These are phyloP conservation scores for Yamadazyma sp. DNA, from an alignment of 1,139 yeast genomes.

Conservation along the genomic window DNA sequence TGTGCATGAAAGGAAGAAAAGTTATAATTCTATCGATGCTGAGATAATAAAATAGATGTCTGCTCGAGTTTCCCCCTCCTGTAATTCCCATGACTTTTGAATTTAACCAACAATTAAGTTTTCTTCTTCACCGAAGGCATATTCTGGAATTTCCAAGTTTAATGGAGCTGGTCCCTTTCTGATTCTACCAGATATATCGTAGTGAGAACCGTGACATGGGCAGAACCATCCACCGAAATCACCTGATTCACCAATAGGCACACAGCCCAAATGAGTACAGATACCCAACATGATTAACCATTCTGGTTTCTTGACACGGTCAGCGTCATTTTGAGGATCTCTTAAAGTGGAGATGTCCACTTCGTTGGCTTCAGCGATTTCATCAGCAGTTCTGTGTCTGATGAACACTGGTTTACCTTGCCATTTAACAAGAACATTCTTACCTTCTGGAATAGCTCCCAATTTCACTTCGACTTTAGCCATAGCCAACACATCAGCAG, in stretches of 20 bases:
- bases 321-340: constrained; percentile 92
- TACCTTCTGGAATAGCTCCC: constrained; percentile 94
- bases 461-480: constrained; percentile 98
- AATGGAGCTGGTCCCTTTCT: constrained; percentile 99
- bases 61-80: neutral
- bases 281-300: constrained; percentile 99
- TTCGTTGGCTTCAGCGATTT: constrained; percentile 90
- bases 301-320: constrained; percentile 95
- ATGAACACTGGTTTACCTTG: constrained; percentile 99
- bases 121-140: constrained; percentile 76
- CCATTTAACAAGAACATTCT: constrained; percentile 98
- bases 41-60: neutral
- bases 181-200: constrained; percentile 99
- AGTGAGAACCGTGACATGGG: constrained; percentile 99
- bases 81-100: constrained; percentile 1
- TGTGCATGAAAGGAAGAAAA: neutral
- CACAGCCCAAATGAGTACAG: constrained; percentile 99
- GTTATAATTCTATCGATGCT: constrained; percentile 4
- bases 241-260: constrained; percentile 99
- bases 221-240: constrained; percentile 99
- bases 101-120: constrained; percentile 70
- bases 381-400: constrained; percentile 95
- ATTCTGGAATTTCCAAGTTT: constrained; percentile 94
- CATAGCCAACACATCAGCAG: constrained; percentile 98
- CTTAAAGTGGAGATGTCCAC: constrained; percentile 76